A percentile compares a stretch with the other conserved stretches of the same genome.
These are phyloP conservation scores for Cutaneotrichosporon cavernicola DNA, from an alignment of 1,284 basidiomycete species.

Conservation along the genomic window DNA sequence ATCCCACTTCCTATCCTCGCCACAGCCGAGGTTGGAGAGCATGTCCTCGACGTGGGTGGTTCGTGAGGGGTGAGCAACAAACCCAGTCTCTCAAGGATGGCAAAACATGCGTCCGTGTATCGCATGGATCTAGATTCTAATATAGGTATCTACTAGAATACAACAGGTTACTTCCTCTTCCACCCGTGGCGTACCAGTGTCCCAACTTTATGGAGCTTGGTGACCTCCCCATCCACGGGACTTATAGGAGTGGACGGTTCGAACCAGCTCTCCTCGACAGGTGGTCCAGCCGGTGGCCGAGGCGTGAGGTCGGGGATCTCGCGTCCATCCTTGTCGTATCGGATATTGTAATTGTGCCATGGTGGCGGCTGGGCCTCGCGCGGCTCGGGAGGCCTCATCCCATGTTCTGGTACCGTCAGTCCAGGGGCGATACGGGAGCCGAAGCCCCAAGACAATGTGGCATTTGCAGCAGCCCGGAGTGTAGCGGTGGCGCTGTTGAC, in stretches of 20 bases:
- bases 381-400: neutral
- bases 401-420: neutral
- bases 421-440: neutral
- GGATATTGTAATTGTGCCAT: constrained; percentile 9
- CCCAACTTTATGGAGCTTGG: neutral
- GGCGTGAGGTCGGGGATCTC: constrained; percentile 11
- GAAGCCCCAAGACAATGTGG: neutral
- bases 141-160: neutral
- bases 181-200: neutral
- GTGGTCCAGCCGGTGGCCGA: neutral
- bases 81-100: no score
- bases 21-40: no score
- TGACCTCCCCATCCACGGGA: neutral
- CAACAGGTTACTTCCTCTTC: neutral
- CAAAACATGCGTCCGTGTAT: no score
- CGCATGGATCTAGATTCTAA: neutral
- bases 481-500: neutral
- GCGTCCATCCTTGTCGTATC: constrained; percentile 7
- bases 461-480: neutral
- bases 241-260: neutral
- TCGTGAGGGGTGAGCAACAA: no score
- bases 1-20: no score
- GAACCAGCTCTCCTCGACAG: constrained; percentile 2
- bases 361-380: neutral
- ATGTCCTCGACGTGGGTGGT: no score